Evolutionary conservation across 805 yeast species (phyloP).

Genomic region (Candida oleophila): DNA sequence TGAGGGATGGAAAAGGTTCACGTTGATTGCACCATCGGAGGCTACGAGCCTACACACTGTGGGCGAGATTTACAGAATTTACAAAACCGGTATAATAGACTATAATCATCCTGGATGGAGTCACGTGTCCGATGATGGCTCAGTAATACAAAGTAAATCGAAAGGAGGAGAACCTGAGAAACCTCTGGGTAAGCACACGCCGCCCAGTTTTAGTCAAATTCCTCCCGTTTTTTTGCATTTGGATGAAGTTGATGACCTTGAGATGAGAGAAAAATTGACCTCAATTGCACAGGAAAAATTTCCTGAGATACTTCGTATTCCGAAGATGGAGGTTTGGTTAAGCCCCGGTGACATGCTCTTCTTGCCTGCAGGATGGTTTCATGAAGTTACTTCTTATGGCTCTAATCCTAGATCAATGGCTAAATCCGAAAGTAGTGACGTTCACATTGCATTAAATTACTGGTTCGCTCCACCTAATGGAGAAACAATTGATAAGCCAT

Average conservation of each 20-base stretch:
- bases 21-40: conserved; percentile 63
- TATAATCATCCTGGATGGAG: conserved; percentile 63
- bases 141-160: conserved; percentile 35
- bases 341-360: conserved; percentile 66
- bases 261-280: conserved; percentile 24
- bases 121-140: conserved; percentile 60
- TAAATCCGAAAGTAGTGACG: conserved; percentile 7
- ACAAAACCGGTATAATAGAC: conserved; percentile 62
- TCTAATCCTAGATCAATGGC: conserved; percentile 12
- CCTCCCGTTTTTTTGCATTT: conserved; percentile 65
- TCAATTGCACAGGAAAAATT: conserved; percentile 40
- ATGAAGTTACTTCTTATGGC: conserved; percentile 71
- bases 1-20: conserved; percentile 63
- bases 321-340: conserved; percentile 46
- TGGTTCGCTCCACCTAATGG: conserved; percentile 72
- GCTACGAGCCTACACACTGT: conserved; percentile 59
- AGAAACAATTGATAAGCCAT: conserved; percentile 27
- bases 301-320: conserved; percentile 47
- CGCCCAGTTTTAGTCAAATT: conserved; percentile 65
- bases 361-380: conserved; percentile 81
- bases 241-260: conserved; percentile 45
- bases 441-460: conserved; percentile 68
- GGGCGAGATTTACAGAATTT: conserved; percentile 57
- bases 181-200: conserved; percentile 36
- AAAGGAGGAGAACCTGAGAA: conserved; percentile 13